phyloP scores from a whole-genome alignment of 345 rosid genomes.

The Syzygium aromaticum region DNA sequence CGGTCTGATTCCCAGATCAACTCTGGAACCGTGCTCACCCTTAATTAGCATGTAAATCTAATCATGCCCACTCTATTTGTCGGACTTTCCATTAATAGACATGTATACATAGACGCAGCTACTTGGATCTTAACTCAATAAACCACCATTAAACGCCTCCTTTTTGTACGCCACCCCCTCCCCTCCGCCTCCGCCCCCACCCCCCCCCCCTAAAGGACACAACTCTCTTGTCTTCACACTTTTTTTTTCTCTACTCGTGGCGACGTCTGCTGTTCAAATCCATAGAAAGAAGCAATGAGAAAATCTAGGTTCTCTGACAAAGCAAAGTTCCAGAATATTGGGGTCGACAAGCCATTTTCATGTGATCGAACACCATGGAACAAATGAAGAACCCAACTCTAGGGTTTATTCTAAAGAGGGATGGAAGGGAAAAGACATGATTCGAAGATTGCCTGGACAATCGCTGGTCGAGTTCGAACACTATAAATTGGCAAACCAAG shows the following conservation, averaged over 20 bases:
- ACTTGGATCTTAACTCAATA: background rate
- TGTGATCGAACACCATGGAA: background rate
- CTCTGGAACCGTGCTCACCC: background rate
- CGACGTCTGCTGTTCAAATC: background rate
- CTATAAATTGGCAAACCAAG: background rate
- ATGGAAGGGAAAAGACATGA: slow-evolving; percentile 8
- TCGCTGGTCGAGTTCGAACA: background rate
- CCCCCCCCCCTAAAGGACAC: background rate
- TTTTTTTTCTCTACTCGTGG: background rate
- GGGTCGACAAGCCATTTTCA: slow-evolving; percentile 11
- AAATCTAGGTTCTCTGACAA: slow-evolving; percentile 14
- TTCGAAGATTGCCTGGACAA: slow-evolving; percentile 2
- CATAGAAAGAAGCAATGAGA: background rate
- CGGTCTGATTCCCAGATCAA: too few species aligned
- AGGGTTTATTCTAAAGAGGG: slow-evolving; percentile 13
- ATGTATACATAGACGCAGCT: background rate
- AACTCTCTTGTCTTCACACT: background rate
- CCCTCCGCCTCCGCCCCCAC: too few species aligned
- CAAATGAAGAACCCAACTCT: background rate
- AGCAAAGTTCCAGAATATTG: background rate
- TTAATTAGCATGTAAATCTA: background rate
- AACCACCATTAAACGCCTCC: background rate
- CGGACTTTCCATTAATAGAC: background rate
- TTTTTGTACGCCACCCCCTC: too few species aligned
- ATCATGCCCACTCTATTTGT: background rate